Evolutionary conservation across 495 filamentous ascomycete genomes (phyloP), one percentile per base, ranked within the genome.

Genomic region (Neurospora sp.): DNA sequence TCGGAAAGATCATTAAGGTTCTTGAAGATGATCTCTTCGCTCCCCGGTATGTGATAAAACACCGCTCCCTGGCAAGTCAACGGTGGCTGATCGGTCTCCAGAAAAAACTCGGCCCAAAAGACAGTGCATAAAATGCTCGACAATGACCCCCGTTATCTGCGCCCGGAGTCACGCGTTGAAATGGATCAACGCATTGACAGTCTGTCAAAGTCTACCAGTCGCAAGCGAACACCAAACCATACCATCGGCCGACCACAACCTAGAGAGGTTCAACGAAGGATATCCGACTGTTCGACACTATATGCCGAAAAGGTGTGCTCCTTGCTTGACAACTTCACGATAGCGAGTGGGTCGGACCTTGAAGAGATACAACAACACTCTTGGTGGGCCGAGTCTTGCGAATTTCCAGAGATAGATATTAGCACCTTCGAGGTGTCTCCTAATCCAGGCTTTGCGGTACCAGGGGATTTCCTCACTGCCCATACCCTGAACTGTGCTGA

Each of bases 41-140:
- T 66, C 83, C 82, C 48, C 77, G 81, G 83, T 84, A 75, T 17
- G 45, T 11, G 24, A 28, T 40, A 39, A 34, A 10, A 4, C 19
- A 24, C 38, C 3, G 15, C 48, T 39, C n/a, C 31, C 6, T 15
- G 37, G 24, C n/a, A 31, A n/a, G 48, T 17, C n/a, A 36, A 40
- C 24, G 19, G 2, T 5, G 24, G 69, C 76, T 79, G 72, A 73
- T 59, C 34, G 36, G 39, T 43, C 7, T 15, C 11, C 40, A 86
- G 84, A n/a, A 80, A 81, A 75, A 83, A 85, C 72, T 84, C 84
- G 39, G 84, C 84, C 17, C 84, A 86, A 71, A 86, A 86, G 73
- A 83, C 81, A 39, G 82, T 85, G 48, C 83, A 86, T 40, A 79
- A 78, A 42, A 81, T 84, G 74, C 78, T 86, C 34, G 84, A 84